Evolutionary conservation across 108 stramenopile genomes (phyloP), one percentile per base, ranked within the genome.

Genomic region (Cyclotella kingstonii): DNA sequence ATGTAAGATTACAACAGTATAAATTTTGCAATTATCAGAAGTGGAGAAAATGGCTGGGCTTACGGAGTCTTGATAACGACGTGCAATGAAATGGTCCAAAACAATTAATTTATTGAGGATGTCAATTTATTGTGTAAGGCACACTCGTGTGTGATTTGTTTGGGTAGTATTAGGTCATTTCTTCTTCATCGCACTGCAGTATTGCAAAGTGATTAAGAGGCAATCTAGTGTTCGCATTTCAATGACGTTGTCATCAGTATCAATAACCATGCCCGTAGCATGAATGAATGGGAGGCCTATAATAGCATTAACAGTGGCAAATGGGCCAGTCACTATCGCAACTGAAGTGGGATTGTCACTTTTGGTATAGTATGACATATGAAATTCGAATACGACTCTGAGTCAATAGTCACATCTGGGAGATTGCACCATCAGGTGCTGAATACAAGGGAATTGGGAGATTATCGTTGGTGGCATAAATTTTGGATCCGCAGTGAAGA

Each of bases 371-470:
- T 51, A 63, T 15, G 35, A 18, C 19, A 52, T 10, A 17, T 52
- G 5, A 33, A 52, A 52, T 4, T n/a, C 12, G 51, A 52, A 33
- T 8, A 33, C 49, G 12, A 63, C 61, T 5, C 26, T 14, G n/a
- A 63, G 29, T 63, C 50, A 25, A 51, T 53, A 17, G 63, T 63
- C 3, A 53, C 38, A 26, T 27, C 60, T 12, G 4, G 18, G 9
- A 36, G 35, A 2, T 62, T 22, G n/a, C 14, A 5, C 50, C 31
- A 39, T 9, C 51, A 50, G 15, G 53, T 21, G 15, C 63, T 51
- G 2, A 40, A 63, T 2, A 63, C 29, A 6, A 46, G 27, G n/a
- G n/a, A 26, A 63, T 53, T 2, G 51, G 51, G 2, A 40, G 21
- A 29, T 53, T 43, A 28, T 63, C 33, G n/a, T 63, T 28, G 30